Conservation (phyloP, 2,329 filamentous ascomycete genomes). For the Neofusicoccum parvum region DNA sequence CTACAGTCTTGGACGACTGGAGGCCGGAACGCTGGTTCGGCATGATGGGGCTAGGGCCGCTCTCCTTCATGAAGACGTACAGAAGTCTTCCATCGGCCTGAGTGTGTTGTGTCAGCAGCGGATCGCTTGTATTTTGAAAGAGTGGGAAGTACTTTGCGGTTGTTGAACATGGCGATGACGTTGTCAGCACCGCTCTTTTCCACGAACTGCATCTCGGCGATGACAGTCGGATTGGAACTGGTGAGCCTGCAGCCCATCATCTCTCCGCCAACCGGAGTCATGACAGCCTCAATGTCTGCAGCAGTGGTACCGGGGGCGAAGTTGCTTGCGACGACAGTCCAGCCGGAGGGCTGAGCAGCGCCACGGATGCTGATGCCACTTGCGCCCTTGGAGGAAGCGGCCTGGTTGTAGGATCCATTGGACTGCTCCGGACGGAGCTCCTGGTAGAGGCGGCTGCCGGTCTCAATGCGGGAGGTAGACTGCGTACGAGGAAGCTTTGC, state of each 20-base stretch:
- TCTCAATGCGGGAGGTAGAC: slow-evolving; percentile 44
- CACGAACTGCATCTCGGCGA: slow-evolving; percentile 76
- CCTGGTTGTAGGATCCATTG: slow-evolving; percentile 27
- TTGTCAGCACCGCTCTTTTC: slow-evolving; percentile 72
- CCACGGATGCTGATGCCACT: slow-evolving; percentile 71
- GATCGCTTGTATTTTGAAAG: neutral
- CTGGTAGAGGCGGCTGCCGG: slow-evolving; percentile 45
- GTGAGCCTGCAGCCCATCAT: slow-evolving; percentile 69
- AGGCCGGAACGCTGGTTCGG: slow-evolving; percentile 11
- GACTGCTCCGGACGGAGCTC: slow-evolving; percentile 41
- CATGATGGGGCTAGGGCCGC: slow-evolving; percentile 32
- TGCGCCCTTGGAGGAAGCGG: slow-evolving; percentile 34
- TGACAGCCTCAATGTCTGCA: slow-evolving; percentile 79
- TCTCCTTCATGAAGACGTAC: slow-evolving; percentile 69
- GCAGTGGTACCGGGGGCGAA: slow-evolving; percentile 80
- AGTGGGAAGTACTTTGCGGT: slow-evolving; percentile 33
- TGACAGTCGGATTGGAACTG: slow-evolving; percentile 69
- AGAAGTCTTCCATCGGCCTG: slow-evolving; percentile 75
- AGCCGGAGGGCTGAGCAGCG: slow-evolving; percentile 43
- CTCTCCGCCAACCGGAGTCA: slow-evolving; percentile 71
- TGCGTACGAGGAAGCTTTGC: slow-evolving; percentile 39
- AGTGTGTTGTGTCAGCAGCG: neutral
- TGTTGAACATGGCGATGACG: slow-evolving; percentile 75
- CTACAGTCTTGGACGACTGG: slow-evolving; percentile 24
- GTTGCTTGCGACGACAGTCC: slow-evolving; percentile 74